A percentile compares a stretch with the other conserved stretches of the same genome.
Conservation (phyloP, 2,329 filamentous ascomycete species). For the Graphilbum fragrans region DNA sequence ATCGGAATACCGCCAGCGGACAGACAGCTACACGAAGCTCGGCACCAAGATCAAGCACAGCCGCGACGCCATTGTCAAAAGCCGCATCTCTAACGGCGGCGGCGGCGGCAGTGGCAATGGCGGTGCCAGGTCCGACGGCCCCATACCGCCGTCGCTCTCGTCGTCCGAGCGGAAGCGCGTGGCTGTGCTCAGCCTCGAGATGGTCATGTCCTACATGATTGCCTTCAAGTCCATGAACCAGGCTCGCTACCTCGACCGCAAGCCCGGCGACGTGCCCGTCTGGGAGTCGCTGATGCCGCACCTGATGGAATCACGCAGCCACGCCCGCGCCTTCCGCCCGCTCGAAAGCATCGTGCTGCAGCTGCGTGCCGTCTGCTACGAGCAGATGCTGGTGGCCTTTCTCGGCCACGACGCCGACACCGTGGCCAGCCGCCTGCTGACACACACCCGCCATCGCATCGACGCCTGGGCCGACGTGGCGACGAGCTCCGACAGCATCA, state of each 20-base stretch:
- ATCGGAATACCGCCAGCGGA: constrained; percentile 21
- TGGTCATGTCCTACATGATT: constrained; percentile 39
- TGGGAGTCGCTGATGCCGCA: constrained; percentile 35
- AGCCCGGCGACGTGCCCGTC: constrained; percentile 24
- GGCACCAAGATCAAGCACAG: constrained; percentile 42
- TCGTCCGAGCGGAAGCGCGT: constrained; percentile 26
- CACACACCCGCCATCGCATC: constrained; percentile 13
- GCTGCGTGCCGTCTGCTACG: constrained; percentile 30
- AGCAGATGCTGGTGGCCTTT: constrained; percentile 23
- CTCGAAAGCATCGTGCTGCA: constrained; percentile 29
- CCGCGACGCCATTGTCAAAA: constrained; percentile 31
- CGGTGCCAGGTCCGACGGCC: no score
- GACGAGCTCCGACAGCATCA: constrained; percentile 15
- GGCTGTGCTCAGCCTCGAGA: constrained; percentile 32
- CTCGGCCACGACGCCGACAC: constrained; percentile 19
- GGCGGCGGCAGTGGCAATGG: constrained; percentile 4
- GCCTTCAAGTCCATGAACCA: constrained; percentile 38
- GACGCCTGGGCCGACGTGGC: constrained; percentile 20
- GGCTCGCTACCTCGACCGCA: constrained; percentile 28
- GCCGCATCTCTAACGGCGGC: constrained; percentile 9
- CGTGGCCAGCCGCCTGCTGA: constrained; percentile 15
- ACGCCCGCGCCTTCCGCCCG: constrained; percentile 20
- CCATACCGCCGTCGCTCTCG: constrained; percentile 7
- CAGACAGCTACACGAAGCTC: constrained; percentile 24
- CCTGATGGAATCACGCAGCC: constrained; percentile 25